Conservation (phyloP, 2,329 filamentous ascomycete genomes). For the Aspergillus sojae region DNA sequence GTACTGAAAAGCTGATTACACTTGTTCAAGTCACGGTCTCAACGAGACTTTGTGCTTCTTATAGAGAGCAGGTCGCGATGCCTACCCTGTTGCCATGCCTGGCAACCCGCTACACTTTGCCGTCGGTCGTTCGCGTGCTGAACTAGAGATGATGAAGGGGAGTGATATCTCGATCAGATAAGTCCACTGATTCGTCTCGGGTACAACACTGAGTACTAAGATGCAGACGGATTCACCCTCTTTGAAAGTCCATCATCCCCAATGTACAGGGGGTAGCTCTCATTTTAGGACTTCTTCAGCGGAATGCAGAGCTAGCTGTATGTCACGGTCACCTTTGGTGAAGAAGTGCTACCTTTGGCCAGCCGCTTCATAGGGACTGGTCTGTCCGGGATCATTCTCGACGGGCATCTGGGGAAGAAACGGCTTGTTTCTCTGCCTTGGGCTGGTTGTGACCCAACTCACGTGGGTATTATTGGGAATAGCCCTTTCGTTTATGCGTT, state of each 20-base stretch:
- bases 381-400: background rate
- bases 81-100: background rate
- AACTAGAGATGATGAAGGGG: background rate
- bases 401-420: background rate
- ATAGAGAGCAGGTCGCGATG: background rate
- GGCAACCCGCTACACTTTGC: background rate
- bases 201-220: background rate
- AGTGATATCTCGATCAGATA: background rate
- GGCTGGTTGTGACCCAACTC: background rate
- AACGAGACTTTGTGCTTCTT: background rate
- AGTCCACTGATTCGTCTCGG: background rate
- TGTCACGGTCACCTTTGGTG: background rate
- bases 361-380: background rate
- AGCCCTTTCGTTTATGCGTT: background rate
- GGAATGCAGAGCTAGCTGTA: background rate
- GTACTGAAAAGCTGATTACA: background rate
- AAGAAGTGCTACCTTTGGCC: background rate
- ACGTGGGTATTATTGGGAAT: background rate
- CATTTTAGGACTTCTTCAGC: background rate
- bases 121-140: background rate
- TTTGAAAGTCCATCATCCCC: background rate
- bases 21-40: background rate
- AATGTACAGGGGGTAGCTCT: background rate
- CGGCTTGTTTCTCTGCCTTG: background rate
- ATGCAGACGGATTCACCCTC: background rate